phyloP scores from a whole-genome alignment of 768 basidiomycete genomes.

The Pluteus cervinus region DNA sequence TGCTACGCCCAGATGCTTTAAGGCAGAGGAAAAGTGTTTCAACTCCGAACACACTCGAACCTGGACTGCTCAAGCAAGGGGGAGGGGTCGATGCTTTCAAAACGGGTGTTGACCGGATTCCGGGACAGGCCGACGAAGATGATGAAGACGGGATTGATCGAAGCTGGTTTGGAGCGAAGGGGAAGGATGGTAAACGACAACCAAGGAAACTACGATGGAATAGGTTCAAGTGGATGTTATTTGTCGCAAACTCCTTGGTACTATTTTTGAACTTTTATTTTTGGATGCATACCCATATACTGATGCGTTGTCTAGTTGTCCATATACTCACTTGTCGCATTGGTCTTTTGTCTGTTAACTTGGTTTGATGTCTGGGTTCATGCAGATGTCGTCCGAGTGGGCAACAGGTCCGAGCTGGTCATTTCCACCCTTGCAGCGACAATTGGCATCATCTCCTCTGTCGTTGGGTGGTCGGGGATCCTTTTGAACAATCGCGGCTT shows the following conservation, averaged over 20 bases:
- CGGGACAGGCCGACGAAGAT: slow-evolving; percentile 37
- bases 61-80: slow-evolving; percentile 50
- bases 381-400: slow-evolving; percentile 68
- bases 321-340: slow-evolving; percentile 50
- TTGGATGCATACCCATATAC: slow-evolving; percentile 1
- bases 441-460: slow-evolving; percentile 54
- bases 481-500: slow-evolving; percentile 81
- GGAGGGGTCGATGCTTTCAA: slow-evolving; percentile 65
- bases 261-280: slow-evolving; percentile 8
- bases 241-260: slow-evolving; percentile 50
- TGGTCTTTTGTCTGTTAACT: slow-evolving; percentile 63
- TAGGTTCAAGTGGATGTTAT: slow-evolving; percentile 74
- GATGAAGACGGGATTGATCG: slow-evolving; percentile 30
- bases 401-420: slow-evolving; percentile 61
- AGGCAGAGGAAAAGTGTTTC: slow-evolving; percentile 24
- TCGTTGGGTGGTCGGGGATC: slow-evolving; percentile 76
- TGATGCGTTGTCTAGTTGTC: slow-evolving; percentile 31
- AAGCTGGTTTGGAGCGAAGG: background rate
- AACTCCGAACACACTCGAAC: slow-evolving; percentile 15
- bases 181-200: slow-evolving; percentile 14
- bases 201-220: slow-evolving; percentile 61
- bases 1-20: slow-evolving; percentile 33
- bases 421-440: slow-evolving; percentile 63
- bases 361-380: slow-evolving; percentile 72
- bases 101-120: slow-evolving; percentile 46